A percentile compares a stretch with the other conserved stretches of the same genome.
Conservation (phyloP, 177 flowering plant species). For the Vitis hybrid region DNA sequence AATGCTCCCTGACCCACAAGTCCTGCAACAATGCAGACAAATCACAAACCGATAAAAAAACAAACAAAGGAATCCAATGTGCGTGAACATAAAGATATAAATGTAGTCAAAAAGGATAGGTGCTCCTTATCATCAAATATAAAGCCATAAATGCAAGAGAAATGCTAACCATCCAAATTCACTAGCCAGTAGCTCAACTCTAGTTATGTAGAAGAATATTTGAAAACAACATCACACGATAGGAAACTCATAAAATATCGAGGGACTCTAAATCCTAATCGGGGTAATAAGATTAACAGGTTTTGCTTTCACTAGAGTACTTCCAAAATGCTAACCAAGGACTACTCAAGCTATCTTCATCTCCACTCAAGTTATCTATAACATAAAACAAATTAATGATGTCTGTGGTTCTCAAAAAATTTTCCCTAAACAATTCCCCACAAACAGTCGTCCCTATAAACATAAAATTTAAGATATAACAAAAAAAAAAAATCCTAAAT, state of each 20-base stretch:
- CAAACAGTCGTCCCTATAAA: too few relatives aligned
- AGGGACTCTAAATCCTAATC: background rate
- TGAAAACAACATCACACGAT: background rate
- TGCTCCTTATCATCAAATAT: conserved; percentile 4
- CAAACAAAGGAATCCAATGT: conserved; percentile 31
- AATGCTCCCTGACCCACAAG: conserved; percentile 52
- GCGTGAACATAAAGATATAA: conserved; percentile 24
- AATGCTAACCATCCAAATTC: too few relatives aligned
- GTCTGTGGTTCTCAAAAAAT: too few relatives aligned
- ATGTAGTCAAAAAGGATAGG: conserved; percentile 12
- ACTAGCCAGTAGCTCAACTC: background rate
- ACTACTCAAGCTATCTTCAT: too few relatives aligned
- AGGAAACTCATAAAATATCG: background rate
- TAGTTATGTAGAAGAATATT: background rate
- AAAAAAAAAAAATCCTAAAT: too few relatives aligned
- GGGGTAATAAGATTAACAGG: too few relatives aligned
- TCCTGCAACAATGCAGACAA: conserved; percentile 32
- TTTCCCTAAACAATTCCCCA: too few relatives aligned
- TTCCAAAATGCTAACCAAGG: too few relatives aligned
- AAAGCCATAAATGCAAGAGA: background rate
- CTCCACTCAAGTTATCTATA: too few relatives aligned
- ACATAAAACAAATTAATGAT: too few relatives aligned
- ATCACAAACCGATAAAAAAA: conserved; percentile 27
- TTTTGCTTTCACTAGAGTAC: too few relatives aligned
- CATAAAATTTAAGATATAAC: too few relatives aligned